Evolutionary conservation across 345 rosid genomes (phyloP).

Genomic region (Citrus cavaleriei): DNA sequence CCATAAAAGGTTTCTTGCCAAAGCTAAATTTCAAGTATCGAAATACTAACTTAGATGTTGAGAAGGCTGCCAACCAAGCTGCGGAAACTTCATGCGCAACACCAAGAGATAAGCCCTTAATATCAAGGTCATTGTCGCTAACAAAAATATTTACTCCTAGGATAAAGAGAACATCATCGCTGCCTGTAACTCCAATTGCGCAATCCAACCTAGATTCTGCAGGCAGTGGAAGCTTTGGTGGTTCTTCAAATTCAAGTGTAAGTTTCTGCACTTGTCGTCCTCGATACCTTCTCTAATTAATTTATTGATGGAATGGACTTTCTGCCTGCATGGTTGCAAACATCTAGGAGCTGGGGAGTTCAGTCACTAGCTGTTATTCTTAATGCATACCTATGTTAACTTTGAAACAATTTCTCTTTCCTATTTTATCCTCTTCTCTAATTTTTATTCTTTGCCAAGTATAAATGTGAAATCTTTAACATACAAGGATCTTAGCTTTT

Average conservation of each 20-base stretch:
- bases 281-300: not conserved
- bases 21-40: slow-evolving; percentile 59
- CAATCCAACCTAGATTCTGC: slow-evolving; percentile 44
- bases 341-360: not conserved
- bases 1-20: slow-evolving; percentile 60
- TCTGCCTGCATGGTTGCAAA: not conserved
- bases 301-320: not conserved
- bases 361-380: not conserved
- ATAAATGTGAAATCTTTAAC: not conserved
- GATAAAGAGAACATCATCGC: slow-evolving; percentile 76
- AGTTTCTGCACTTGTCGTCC: slow-evolving; percentile 25
- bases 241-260: slow-evolving; percentile 50
- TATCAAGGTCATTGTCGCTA: slow-evolving; percentile 75
- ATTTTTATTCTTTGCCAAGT: not conserved
- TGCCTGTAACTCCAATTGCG: slow-evolving; percentile 56
- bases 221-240: slow-evolving; percentile 35
- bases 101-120: slow-evolving; percentile 56
- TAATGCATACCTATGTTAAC: not conserved
- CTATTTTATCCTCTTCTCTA: not conserved
- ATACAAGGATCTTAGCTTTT: not conserved
- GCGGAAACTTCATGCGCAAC: slow-evolving; percentile 33
- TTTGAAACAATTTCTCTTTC: not conserved
- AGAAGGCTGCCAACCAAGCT: slow-evolving; percentile 41
- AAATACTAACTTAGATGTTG: slow-evolving; percentile 46
- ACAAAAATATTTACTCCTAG: slow-evolving; percentile 79